Percentiles rank a stretch among this genome's conserved stretches.
phyloP scores from a whole-genome alignment of 163 green algal genomes.

The Scenedesmus sp. region DNA sequence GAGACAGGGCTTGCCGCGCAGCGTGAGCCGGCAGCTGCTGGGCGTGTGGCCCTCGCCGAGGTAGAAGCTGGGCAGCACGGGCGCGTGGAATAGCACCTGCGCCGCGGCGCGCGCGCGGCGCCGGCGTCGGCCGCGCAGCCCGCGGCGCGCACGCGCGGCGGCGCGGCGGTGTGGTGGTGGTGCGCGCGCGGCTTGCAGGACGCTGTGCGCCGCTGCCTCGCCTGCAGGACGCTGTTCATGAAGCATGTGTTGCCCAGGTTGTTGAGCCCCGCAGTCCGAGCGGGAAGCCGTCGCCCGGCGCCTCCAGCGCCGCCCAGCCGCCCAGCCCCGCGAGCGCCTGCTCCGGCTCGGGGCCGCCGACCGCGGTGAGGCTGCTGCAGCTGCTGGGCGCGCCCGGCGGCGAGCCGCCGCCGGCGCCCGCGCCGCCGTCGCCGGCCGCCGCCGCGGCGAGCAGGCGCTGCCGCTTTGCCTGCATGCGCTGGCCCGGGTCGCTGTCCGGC shows the following conservation, averaged over 20 bases:
- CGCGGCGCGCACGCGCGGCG: neutral
- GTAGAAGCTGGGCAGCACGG: constrained; percentile 78
- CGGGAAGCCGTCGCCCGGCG: constrained; percentile 65
- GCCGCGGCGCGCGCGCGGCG: too few relatives aligned
- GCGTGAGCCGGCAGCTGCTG: constrained; percentile 47
- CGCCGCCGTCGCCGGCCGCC: neutral
- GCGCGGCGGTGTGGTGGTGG: neutral
- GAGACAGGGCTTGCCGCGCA: constrained; percentile 63
- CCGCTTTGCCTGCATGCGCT: constrained; percentile 14
- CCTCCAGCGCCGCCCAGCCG: neutral
- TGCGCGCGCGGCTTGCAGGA: neutral
- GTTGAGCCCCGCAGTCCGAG: constrained; percentile 88
- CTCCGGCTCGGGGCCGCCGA: neutral
- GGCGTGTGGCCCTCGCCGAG: constrained; percentile 72
- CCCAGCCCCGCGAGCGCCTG: neutral
- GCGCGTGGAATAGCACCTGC: constrained; percentile 86
- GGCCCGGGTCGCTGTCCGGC: constrained; percentile 12
- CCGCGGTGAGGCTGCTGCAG: neutral
- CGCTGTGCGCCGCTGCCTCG: constrained; percentile 17
- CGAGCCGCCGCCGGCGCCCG: constrained; percentile 4
- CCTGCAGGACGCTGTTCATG: constrained; percentile 95
- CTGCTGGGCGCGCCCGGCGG: too few relatives aligned
- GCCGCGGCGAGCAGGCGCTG: constrained; percentile 24
- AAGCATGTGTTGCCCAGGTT: constrained; percentile 98
- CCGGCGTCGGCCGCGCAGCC: neutral